Conservation (phyloP, 2,329 filamentous ascomycete species). For the Fusarium illudens region DNA sequence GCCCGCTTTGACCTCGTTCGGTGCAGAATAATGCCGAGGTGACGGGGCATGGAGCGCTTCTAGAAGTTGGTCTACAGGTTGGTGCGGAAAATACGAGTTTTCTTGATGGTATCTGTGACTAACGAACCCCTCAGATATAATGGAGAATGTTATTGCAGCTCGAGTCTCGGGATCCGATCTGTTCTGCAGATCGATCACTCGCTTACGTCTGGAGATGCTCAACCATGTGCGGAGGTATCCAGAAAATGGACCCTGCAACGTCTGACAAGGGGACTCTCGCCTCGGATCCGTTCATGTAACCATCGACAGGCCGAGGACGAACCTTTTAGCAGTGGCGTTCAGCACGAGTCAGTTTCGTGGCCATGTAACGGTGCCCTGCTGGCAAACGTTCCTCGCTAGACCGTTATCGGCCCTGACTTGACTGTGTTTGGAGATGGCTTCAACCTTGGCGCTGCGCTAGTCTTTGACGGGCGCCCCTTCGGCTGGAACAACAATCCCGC, state of each 20-base stretch:
- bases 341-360: neutral
- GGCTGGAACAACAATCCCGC: neutral
- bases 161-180: neutral
- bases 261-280: neutral
- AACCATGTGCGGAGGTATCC: neutral
- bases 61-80: neutral
- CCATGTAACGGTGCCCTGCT: neutral
- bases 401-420: neutral
- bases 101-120: neutral
- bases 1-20: slow-evolving; percentile 1
- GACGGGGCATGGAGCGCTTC: neutral
- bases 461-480: neutral
- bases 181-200: neutral
- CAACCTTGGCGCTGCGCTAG: neutral
- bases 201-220: neutral
- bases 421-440: neutral
- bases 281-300: neutral
- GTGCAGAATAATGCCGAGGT: neutral
- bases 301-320: neutral
- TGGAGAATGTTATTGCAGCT: neutral
- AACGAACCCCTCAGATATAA: neutral
- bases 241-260: neutral
- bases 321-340: neutral
- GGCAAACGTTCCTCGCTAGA: neutral
- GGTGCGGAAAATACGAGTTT: neutral